These are phyloP conservation scores for Fusarium sp. DNA, from an alignment of 2,329 filamentous ascomycete species.

Conservation along the genomic window DNA sequence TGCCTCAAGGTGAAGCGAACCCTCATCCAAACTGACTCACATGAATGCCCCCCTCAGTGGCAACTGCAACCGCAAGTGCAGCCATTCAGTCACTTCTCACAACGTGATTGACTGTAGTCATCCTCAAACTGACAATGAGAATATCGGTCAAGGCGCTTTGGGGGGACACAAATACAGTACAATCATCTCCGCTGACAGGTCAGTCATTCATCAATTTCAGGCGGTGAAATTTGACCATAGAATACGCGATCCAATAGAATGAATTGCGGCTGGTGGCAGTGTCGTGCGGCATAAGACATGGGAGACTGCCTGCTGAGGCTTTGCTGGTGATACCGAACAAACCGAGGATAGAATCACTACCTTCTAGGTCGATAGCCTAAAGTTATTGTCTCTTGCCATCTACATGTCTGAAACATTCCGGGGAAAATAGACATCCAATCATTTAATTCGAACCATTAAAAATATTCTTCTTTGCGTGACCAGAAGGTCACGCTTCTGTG, in stretches of 20 bases:
- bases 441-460: not conserved
- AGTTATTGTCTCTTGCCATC: constrained; percentile 2
- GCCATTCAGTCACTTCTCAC: constrained; percentile 18
- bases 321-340: constrained; percentile 9
- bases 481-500: constrained; percentile 35
- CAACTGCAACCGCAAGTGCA: constrained; percentile 11
- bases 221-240: not conserved
- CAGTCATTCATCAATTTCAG: not conserved
- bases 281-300: constrained; percentile 21
- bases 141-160: constrained; percentile 32
- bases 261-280: constrained; percentile 26
- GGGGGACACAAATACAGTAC: constrained; percentile 12
- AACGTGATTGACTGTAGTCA: constrained; percentile 5
- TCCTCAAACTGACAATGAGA: constrained; percentile 21
- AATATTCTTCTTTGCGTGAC: constrained; percentile 33
- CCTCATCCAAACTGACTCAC: constrained; percentile 31
- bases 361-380: not conserved
- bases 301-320: constrained; percentile 30
- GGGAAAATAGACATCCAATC: constrained; percentile 1
- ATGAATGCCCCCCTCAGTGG: constrained; percentile 16
- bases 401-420: constrained; percentile 7
- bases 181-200: constrained; percentile 5
- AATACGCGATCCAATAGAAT: constrained; percentile 5
- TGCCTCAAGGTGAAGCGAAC: not conserved
- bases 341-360: not conserved